Base-by-base conservation (phyloP, 106 monocot species). In the Acorus gramineus region DNA sequence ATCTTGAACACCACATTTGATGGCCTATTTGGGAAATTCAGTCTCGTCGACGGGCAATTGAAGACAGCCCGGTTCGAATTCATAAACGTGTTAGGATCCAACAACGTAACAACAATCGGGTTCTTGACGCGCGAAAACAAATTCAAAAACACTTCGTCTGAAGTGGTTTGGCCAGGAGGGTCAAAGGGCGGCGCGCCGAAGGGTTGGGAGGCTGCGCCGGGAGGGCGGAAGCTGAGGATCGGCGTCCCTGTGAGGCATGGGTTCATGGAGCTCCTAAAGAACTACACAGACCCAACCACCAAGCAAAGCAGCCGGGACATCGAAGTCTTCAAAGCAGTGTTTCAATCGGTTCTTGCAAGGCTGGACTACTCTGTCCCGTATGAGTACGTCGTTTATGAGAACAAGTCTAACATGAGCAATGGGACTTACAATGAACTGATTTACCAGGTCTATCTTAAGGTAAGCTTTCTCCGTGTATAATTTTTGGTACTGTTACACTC, bases 261-360 rank as follows among this genome's bases (percentile, higher is more conserved):
- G 0, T 74, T 67, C 42, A 55, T 4, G 6, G 60, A 68, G 8
- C 67, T 74, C 47, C 6, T 74, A 12, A 48, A 74, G 14, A 55
- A 48, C 54, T n/a, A 60, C 11, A 43, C 14, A 13, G 51, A 74
- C 42, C 74, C 66, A 4, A 0, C 60, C 11, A 74, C 74, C 3
- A 55, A 63, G 13, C 42, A 9, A 13, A 12, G 42, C 9, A 49
- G 74, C 8, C 67, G 42, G 44, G 60, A 67, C 13, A 47, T 67
- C 51, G 57, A 83, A n/a, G 85, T 89, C 4, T 93, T 93, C 67
- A 47, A 83, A 11, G 68, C 74, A 12, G 93, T 78, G 1, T 80
- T 89, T 28, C 28, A 28, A 28, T 28, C 28, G 28, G 28, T 28
- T 28, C 28, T 28, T 53, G n/a, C 14, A 0, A 8, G 42, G 43